Percentiles rank a stretch among this genome's conserved stretches.
Conservation (phyloP, 441 rosid species). For the Pelargonium citronellum region DNA sequence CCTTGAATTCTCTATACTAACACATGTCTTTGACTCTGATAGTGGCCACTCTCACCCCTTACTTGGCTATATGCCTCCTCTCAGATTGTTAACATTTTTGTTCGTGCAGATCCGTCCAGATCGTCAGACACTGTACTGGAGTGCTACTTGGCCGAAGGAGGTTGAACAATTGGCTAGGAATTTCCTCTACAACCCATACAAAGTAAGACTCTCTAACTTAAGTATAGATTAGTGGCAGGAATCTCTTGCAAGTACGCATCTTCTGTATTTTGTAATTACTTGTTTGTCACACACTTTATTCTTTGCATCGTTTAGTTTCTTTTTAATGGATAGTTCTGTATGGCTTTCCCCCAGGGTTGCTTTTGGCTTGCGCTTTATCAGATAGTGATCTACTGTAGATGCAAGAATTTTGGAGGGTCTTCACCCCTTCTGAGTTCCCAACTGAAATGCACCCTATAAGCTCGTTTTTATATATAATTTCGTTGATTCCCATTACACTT, state of each 20-base stretch:
- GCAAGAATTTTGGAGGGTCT: slow-evolving; percentile 6
- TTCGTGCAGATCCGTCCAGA: slow-evolving; percentile 78
- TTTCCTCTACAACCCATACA: slow-evolving; percentile 76
- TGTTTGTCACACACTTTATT: too few species aligned
- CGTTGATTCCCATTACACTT: background rate
- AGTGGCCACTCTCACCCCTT: background rate
- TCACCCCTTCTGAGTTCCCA: slow-evolving; percentile 5
- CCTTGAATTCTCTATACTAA: background rate
- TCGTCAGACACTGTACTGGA: slow-evolving; percentile 92
- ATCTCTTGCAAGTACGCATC: background rate
- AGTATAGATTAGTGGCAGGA: background rate
- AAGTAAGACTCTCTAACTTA: slow-evolving; percentile 15
- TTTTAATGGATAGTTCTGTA: background rate
- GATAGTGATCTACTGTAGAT: background rate
- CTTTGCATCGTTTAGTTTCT: background rate
- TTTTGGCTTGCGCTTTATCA: background rate
- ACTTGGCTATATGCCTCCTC: background rate
- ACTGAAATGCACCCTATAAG: background rate
- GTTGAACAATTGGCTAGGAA: slow-evolving; percentile 87
- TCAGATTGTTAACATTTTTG: background rate
- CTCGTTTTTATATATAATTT: background rate
- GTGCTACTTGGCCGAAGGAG: slow-evolving; percentile 99
- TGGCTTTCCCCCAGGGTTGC: background rate
- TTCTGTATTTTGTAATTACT: too few species aligned
- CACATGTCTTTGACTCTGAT: background rate